Percentiles rank a stretch among this genome's conserved stretches.
These are phyloP conservation scores for Elsinoe batatas DNA, from an alignment of 2,329 filamentous ascomycete genomes.

Conservation along the genomic window DNA sequence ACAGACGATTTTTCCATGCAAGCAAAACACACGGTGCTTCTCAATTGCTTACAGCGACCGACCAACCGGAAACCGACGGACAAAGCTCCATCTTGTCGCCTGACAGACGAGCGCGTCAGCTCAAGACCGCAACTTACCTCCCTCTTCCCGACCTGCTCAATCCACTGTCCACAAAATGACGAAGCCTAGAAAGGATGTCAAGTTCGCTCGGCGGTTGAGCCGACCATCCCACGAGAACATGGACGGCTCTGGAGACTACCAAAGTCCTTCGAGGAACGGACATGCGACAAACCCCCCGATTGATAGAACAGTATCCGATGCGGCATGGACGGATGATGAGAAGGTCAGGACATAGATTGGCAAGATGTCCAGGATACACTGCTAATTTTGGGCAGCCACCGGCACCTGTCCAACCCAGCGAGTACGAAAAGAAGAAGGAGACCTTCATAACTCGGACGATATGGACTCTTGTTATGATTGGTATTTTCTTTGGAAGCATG, in stretches of 20 bases:
- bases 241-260: conserved; percentile 34
- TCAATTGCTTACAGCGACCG: not conserved
- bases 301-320: conserved; percentile 15
- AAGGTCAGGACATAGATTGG: conserved; percentile 11
- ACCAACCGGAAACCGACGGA: conserved; percentile 2
- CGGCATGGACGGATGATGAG: conserved; percentile 17
- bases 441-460: conserved; percentile 94
- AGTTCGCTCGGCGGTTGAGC: conserved; percentile 53
- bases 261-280: conserved; percentile 42
- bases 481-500: conserved; percentile 78
- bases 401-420: conserved; percentile 40
- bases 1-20: not conserved
- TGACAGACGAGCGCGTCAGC: not conserved
- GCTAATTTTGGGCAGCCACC: conserved; percentile 11
- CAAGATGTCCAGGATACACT: not conserved
- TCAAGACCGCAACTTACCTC: not conserved
- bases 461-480: conserved; percentile 98
- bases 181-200: conserved; percentile 48
- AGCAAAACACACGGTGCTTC: not conserved
- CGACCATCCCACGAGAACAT: conserved; percentile 59
- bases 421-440: conserved; percentile 98
- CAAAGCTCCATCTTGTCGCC: not conserved
- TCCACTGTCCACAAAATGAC: conserved; percentile 31
- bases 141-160: not conserved
- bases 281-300: conserved; percentile 17